A percentile compares a stretch with the other conserved stretches of the same genome.
Conservation (phyloP, 1,284 basidiomycete species). For the Sanghuangporus sanghuang region DNA sequence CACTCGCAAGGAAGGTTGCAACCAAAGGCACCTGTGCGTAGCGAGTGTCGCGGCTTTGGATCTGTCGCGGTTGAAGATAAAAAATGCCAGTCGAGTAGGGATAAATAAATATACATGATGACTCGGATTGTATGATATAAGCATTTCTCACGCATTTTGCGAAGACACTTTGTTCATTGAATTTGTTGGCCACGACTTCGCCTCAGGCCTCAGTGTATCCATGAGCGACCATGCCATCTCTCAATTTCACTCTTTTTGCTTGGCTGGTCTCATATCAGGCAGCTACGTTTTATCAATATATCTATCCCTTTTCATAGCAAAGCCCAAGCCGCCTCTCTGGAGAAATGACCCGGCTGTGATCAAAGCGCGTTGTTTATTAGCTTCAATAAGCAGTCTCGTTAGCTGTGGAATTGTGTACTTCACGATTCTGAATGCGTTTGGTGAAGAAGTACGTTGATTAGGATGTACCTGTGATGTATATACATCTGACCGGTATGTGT, state of each 20-base stretch:
- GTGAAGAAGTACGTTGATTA: constrained; percentile 28
- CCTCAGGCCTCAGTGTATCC: background rate
- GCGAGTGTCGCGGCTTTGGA: constrained; percentile 51
- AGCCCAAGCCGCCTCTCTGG: constrained; percentile 29
- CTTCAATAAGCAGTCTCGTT: constrained; percentile 47
- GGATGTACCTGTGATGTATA: background rate
- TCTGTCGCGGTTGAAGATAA: constrained; percentile 29
- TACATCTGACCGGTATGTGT: constrained; percentile 15
- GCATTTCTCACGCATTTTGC: background rate
- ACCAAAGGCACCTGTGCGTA: constrained; percentile 31
- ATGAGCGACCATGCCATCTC: background rate
- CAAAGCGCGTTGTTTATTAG: constrained; percentile 57
- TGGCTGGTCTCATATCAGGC: constrained; percentile 5
- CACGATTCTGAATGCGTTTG: constrained; percentile 30
- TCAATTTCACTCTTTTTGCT: background rate
- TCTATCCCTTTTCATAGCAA: constrained; percentile 10
- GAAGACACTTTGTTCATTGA: too few species aligned
- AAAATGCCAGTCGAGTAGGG: background rate
- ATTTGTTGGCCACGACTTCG: background rate
- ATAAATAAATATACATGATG: background rate
- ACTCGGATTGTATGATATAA: background rate
- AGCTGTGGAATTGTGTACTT: constrained; percentile 43
- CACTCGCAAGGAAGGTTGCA: constrained; percentile 39
- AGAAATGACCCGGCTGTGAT: constrained; percentile 76
- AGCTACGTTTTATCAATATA: constrained; percentile 14